Percentiles rank a stretch among this genome's conserved stretches.
These are phyloP conservation scores for Marchantia paleacea DNA, from an alignment of 225 moss, liverwort and hornwort species.

Conservation along the genomic window DNA sequence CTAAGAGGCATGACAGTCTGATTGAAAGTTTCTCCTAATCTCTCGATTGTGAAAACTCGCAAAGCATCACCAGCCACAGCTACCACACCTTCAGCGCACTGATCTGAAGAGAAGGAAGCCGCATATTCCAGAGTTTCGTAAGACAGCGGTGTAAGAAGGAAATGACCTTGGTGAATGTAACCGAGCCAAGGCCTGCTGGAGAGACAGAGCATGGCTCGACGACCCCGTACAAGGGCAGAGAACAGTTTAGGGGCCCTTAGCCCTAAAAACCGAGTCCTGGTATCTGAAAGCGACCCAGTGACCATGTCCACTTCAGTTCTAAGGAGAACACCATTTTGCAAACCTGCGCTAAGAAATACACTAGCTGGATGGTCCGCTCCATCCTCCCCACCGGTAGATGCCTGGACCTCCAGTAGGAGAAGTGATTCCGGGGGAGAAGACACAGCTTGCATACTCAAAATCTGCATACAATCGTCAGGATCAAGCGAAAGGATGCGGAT, in stretches of 20 bases:
- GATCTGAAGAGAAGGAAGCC: constrained; percentile 96
- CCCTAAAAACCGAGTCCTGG: constrained; percentile 90
- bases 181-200: constrained; percentile 99
- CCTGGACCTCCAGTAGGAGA: constrained; percentile 92
- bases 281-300: constrained; percentile 92
- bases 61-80: constrained; percentile 93
- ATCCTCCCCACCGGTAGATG: constrained; percentile 92
- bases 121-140: constrained; percentile 95
- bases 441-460: constrained; percentile 91
- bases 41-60: constrained; percentile 89
- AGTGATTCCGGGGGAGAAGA: constrained; percentile 94
- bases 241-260: constrained; percentile 91
- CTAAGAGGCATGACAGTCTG: constrained; percentile 90
- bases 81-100: constrained; percentile 97
- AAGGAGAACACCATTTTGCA: constrained; percentile 93
- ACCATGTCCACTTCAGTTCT: constrained; percentile 98
- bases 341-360: constrained; percentile 94
- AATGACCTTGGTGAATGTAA: constrained; percentile 98
- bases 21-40: constrained; percentile 95
- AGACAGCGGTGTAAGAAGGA: constrained; percentile 86
- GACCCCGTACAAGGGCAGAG: constrained; percentile 86
- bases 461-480: constrained; percentile 99
- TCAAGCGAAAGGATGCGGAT: constrained; percentile 90
- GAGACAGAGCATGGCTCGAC: constrained; percentile 96
- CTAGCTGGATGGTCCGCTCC: constrained; percentile 99